phyloP scores from a whole-genome alignment of 2,329 filamentous ascomycete species.

The Alternaria dauci region DNA sequence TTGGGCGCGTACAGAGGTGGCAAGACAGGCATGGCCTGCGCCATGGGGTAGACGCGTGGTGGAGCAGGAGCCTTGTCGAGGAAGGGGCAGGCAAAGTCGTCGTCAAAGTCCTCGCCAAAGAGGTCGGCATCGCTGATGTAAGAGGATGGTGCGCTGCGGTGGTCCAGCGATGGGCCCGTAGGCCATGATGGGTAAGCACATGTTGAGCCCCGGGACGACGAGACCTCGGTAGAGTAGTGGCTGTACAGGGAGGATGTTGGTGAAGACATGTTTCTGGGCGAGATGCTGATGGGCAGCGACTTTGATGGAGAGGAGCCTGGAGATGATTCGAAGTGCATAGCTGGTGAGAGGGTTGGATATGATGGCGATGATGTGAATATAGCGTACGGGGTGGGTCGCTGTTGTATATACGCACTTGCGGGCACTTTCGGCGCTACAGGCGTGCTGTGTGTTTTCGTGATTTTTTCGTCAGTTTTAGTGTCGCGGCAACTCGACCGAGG shows the following conservation, averaged over 20 bases:
- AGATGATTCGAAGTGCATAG: slow-evolving; percentile 50
- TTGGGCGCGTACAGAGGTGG: slow-evolving; percentile 51
- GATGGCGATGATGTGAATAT: not conserved
- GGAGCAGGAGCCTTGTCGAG: slow-evolving; percentile 53
- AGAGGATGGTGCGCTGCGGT: slow-evolving; percentile 49
- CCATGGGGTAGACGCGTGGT: slow-evolving; percentile 48
- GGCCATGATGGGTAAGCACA: slow-evolving; percentile 55
- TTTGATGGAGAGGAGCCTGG: slow-evolving; percentile 50
- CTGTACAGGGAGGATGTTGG: slow-evolving; percentile 49
- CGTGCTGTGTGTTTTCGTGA: slow-evolving; percentile 17
- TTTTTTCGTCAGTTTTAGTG: slow-evolving; percentile 26
- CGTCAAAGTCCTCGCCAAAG: slow-evolving; percentile 51
- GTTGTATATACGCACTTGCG: slow-evolving; percentile 38
- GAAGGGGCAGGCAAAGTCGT: slow-evolving; percentile 42
- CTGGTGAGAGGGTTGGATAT: not conserved
- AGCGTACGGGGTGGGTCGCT: slow-evolving; percentile 36
- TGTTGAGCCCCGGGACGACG: slow-evolving; percentile 43
- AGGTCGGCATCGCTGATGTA: slow-evolving; percentile 55
- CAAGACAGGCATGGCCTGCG: slow-evolving; percentile 49
- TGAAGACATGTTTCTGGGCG: slow-evolving; percentile 46
- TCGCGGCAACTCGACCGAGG: slow-evolving; percentile 42
- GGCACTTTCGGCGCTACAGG: slow-evolving; percentile 33
- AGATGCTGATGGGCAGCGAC: slow-evolving; percentile 50
- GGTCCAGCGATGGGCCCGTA: slow-evolving; percentile 47
- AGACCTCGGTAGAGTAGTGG: slow-evolving; percentile 43